These are phyloP conservation scores for Taxillus chinensis DNA, from an alignment of 164 flowering plant species.

Conservation along the genomic window DNA sequence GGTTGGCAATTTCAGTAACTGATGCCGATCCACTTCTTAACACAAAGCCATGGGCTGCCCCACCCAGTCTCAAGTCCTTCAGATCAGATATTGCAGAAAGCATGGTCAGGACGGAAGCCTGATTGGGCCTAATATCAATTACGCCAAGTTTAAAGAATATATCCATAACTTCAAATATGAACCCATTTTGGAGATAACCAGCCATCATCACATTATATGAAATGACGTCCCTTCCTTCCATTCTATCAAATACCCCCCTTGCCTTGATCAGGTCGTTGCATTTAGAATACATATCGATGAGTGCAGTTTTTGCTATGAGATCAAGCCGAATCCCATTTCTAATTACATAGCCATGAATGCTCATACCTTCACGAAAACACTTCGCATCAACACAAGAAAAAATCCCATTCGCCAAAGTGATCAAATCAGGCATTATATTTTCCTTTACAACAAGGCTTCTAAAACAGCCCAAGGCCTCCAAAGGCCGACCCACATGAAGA, in stretches of 20 bases:
- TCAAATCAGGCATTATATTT: conserved; percentile 22
- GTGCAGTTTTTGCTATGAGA: conserved; percentile 32
- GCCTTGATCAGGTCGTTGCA: conserved; percentile 31
- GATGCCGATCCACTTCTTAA: conserved; percentile 27
- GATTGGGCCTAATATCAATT: conserved; percentile 27
- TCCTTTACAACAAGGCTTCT: conserved; percentile 15
- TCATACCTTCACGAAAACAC: conserved; percentile 28
- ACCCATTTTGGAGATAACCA: conserved; percentile 28
- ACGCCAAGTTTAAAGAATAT: conserved; percentile 23
- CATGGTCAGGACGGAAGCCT: conserved; percentile 24
- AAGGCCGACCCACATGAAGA: conserved; percentile 25
- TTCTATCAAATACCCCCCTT: conserved; percentile 18
- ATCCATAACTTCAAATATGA: conserved; percentile 19
- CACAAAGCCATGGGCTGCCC: conserved; percentile 34
- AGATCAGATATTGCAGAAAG: conserved; percentile 29
- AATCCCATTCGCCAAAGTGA: conserved; percentile 39
- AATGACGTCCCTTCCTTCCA: conserved; percentile 23
- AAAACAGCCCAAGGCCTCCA: conserved; percentile 26
- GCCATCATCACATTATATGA: conserved; percentile 35
- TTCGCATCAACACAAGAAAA: conserved; percentile 36
- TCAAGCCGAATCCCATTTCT: conserved; percentile 27
- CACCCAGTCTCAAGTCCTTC: conserved; percentile 25
- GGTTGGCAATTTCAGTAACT: conserved; percentile 34
- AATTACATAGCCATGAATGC: conserved; percentile 44
- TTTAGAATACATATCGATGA: conserved; percentile 48